Conservation (phyloP, 1,284 basidiomycete species). For the Trametes versicolor region DNA sequence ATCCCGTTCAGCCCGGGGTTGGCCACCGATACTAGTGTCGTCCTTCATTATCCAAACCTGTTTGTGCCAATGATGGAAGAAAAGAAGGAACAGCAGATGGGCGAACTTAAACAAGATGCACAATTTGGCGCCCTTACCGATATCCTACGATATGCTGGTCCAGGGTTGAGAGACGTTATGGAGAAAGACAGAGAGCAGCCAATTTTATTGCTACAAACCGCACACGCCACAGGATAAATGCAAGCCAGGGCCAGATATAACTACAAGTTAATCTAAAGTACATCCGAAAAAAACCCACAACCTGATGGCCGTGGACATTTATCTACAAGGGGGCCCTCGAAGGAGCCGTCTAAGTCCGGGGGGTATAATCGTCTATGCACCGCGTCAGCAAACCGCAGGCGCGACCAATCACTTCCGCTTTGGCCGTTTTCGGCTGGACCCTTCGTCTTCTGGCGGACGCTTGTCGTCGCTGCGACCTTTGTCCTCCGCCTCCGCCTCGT, state of each 20-base stretch:
- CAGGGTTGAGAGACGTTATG: not conserved
- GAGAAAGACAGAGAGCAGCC: constrained; percentile 1
- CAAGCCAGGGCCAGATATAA: not conserved
- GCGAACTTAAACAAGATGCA: too few species aligned
- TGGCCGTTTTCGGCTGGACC: constrained; percentile 4
- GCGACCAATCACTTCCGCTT: not conserved
- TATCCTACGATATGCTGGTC: too few species aligned
- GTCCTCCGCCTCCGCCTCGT: not conserved
- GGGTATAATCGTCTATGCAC: not conserved
- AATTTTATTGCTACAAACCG: constrained; percentile 22
- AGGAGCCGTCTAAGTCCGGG: not conserved
- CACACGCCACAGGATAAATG: constrained; percentile 20
- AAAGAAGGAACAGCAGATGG: too few species aligned
- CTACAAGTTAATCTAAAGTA: not conserved
- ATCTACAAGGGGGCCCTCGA: not conserved
- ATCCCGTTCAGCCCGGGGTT: too few species aligned
- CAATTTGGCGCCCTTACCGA: not conserved
- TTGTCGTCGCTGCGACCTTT: not conserved
- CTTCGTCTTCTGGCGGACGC: not conserved
- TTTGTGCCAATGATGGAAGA: too few species aligned
- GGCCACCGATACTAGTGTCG: too few species aligned
- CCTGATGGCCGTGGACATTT: too few species aligned
- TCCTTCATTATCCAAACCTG: too few species aligned
- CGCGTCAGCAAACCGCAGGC: not conserved
- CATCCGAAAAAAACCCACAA: not conserved